Evolutionary conservation across 2,329 filamentous ascomycete species (phyloP).

Genomic region (Phialemonium atrogriseum): DNA sequence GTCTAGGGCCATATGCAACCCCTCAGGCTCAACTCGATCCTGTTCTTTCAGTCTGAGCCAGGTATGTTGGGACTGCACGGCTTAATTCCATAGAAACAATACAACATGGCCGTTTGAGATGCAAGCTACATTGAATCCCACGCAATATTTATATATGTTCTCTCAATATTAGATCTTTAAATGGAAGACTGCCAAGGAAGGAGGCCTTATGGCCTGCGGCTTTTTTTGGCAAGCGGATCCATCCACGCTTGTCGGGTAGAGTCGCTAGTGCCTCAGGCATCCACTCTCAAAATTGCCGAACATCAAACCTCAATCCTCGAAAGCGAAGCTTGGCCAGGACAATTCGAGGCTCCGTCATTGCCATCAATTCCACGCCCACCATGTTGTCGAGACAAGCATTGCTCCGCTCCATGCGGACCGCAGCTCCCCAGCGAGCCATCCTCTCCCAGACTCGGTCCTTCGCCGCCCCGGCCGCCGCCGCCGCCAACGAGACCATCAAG

Average conservation of each 20-base stretch:
- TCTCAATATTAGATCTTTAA: no score
- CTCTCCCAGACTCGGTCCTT: constrained; percentile 65
- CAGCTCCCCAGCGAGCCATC: constrained; percentile 50
- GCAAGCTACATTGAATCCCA: no score
- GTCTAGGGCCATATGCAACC: no score
- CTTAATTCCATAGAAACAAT: no score
- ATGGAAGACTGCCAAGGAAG: no score
- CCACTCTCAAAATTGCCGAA: constrained; percentile 34
- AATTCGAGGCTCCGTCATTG: constrained; percentile 18
- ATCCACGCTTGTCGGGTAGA: background rate
- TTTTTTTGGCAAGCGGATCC: no score
- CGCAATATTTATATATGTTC: no score
- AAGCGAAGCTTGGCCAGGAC: constrained; percentile 15
- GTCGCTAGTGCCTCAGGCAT: constrained; percentile 31
- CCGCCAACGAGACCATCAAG: constrained; percentile 60
- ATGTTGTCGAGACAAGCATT: constrained; percentile 55
- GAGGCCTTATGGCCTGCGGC: no score
- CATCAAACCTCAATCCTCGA: constrained; percentile 23
- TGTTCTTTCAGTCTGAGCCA: no score
- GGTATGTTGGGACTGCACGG: no score
- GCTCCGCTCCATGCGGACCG: constrained; percentile 46
- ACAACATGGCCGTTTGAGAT: no score
- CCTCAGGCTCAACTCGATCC: no score
- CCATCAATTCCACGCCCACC: constrained; percentile 20
- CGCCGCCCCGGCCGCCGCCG: constrained; percentile 55